phyloP scores from a whole-genome alignment of 202 grass and related monocot genomes.

The Carex sylvatica region DNA sequence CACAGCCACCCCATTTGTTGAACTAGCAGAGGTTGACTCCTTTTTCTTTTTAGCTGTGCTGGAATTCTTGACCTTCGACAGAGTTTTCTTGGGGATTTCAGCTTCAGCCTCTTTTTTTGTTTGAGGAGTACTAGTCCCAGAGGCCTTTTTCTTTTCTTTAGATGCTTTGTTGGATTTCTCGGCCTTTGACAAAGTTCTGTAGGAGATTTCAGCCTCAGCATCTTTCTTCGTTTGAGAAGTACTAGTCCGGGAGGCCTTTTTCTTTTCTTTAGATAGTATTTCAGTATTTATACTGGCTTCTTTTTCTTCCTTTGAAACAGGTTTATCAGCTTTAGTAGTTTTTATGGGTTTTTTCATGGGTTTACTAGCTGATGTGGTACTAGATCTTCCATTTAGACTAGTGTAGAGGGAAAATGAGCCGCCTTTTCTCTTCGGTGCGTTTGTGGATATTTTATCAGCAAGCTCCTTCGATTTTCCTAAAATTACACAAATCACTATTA shows the following conservation, averaged over 20 bases:
- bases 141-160: constrained; percentile 25
- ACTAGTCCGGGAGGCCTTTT: constrained; percentile 23
- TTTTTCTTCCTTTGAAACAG: constrained; percentile 42
- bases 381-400: constrained; percentile 37
- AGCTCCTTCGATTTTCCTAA: constrained; percentile 49
- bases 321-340: constrained; percentile 37
- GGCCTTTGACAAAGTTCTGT: background rate
- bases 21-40: constrained; percentile 26
- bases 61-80: background rate
- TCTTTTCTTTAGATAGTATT: constrained; percentile 34
- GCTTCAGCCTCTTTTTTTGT: constrained; percentile 29
- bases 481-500: constrained; percentile 31
- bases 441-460: constrained; percentile 42
- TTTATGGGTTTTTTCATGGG: constrained; percentile 50
- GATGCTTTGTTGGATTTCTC: background rate
- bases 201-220: constrained; percentile 20
- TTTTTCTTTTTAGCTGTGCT: constrained; percentile 29
- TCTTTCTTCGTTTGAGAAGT: constrained; percentile 37
- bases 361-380: constrained; percentile 36
- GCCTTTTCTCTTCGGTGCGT: constrained; percentile 35
- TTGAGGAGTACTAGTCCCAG: constrained; percentile 32
- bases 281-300: constrained; percentile 41
- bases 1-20: constrained; percentile 31
- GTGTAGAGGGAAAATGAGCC: constrained; percentile 24
- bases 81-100: background rate